Percentiles rank a stretch among this genome's conserved stretches.
phyloP scores from a whole-genome alignment of 1,284 basidiomycete genomes.

The Waitea zeae region DNA sequence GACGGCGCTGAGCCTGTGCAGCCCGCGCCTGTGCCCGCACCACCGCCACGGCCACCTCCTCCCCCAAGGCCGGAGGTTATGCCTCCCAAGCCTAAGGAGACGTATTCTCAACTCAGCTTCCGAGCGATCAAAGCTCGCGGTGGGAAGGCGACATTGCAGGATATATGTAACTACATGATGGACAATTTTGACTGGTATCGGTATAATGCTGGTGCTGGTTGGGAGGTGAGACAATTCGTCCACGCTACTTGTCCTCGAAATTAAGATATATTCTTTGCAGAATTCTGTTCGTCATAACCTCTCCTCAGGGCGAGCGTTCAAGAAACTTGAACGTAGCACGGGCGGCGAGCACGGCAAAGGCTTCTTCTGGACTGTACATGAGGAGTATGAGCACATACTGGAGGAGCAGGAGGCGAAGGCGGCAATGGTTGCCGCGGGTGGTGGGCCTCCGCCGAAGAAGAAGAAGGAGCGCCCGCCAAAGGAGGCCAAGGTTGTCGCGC shows the following conservation, averaged over 20 bases:
- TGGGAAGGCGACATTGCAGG: conserved; percentile 79
- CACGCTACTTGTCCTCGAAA: conserved; percentile 5
- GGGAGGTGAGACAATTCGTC: conserved; percentile 49
- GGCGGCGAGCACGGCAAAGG: conserved; percentile 74
- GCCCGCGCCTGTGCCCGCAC: neutral
- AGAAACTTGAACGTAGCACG: conserved; percentile 69
- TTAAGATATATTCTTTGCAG: conserved; percentile 19
- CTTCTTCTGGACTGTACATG: conserved; percentile 78
- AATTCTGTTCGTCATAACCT: conserved; percentile 88
- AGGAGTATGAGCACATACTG: conserved; percentile 45
- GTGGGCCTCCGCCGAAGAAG: neutral
- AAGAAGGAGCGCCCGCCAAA: conserved; percentile 12
- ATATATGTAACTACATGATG: conserved; percentile 86
- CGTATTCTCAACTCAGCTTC: conserved; percentile 68
- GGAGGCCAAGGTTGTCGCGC: conserved; percentile 21
- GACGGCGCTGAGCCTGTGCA: neutral
- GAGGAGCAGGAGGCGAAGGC: conserved; percentile 50
- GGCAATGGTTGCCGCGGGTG: conserved; percentile 16
- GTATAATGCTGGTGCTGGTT: conserved; percentile 60
- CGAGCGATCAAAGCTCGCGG: conserved; percentile 62
- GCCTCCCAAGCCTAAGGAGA: conserved; percentile 62
- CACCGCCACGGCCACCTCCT: too few species aligned
- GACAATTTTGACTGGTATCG: conserved; percentile 82
- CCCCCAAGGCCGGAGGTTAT: too few species aligned
- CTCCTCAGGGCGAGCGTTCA: conserved; percentile 75